Conservation (phyloP, 2,329 filamentous ascomycete genomes). For the Lasiodiplodia citricola region DNA sequence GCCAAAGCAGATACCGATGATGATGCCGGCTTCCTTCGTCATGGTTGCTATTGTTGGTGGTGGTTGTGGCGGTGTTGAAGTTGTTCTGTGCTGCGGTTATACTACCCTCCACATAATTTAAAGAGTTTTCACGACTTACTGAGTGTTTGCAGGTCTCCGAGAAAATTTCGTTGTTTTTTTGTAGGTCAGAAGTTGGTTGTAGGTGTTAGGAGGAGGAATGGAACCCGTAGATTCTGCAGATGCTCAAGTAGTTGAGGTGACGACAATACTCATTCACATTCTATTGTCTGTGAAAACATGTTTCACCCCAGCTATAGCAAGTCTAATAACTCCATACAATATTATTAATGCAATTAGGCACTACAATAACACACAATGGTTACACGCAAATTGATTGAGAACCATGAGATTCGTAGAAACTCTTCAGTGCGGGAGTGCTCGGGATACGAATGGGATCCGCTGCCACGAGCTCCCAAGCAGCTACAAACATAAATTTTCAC, state of each 20-base stretch:
- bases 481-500: background rate
- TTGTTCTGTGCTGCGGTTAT: background rate
- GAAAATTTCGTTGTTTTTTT: background rate
- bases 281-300: background rate
- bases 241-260: background rate
- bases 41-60: background rate
- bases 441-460: background rate
- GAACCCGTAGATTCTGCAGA: background rate
- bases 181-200: background rate
- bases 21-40: background rate
- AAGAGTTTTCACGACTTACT: background rate
- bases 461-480: background rate
- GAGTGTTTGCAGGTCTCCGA: background rate
- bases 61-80: background rate
- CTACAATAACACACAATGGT: background rate
- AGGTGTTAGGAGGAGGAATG: background rate
- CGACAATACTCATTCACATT: background rate
- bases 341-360: background rate
- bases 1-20: background rate
- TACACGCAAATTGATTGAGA: background rate
- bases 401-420: too few relatives aligned
- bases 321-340: background rate
- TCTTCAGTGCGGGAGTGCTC: too few relatives aligned
- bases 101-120: background rate
- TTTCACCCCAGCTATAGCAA: background rate